Conservation (phyloP, 768 basidiomycete species). For the Suillus placidus region DNA sequence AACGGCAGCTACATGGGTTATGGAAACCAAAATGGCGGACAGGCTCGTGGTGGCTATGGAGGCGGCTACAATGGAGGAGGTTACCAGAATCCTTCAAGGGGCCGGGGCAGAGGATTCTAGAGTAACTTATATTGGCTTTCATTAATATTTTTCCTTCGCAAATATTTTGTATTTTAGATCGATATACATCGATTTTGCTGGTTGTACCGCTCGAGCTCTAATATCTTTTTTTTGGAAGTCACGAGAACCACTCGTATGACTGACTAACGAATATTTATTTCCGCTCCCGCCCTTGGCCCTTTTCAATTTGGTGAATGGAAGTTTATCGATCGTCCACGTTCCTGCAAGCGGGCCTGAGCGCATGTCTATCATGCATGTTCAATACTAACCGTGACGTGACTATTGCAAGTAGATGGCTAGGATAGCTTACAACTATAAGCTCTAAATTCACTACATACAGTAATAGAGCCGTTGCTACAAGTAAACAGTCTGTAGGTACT, state of each 20-base stretch:
- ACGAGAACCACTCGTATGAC: background rate
- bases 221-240: background rate
- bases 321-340: too few relatives aligned
- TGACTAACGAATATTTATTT: background rate
- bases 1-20: constrained; percentile 46
- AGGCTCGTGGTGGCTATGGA: constrained; percentile 25
- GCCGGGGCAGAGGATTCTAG: constrained; percentile 55
- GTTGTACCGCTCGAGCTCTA: background rate
- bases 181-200: constrained; percentile 13
- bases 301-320: too few relatives aligned
- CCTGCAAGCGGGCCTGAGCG: too few relatives aligned
- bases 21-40: constrained; percentile 21
- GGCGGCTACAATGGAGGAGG: constrained; percentile 28
- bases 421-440: too few relatives aligned
- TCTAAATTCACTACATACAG: too few relatives aligned
- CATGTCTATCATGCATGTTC: too few relatives aligned
- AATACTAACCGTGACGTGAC: too few relatives aligned
- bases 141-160: constrained; percentile 9
- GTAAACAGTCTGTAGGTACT: too few relatives aligned
- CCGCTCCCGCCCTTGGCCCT: too few relatives aligned
- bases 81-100: constrained; percentile 37
- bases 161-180: constrained; percentile 12
- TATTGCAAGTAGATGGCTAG: too few relatives aligned
- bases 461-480: too few relatives aligned
- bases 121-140: constrained; percentile 35